Evolutionary conservation across 306 rosid genomes (phyloP).

Genomic region (Fagus sylvatica): DNA sequence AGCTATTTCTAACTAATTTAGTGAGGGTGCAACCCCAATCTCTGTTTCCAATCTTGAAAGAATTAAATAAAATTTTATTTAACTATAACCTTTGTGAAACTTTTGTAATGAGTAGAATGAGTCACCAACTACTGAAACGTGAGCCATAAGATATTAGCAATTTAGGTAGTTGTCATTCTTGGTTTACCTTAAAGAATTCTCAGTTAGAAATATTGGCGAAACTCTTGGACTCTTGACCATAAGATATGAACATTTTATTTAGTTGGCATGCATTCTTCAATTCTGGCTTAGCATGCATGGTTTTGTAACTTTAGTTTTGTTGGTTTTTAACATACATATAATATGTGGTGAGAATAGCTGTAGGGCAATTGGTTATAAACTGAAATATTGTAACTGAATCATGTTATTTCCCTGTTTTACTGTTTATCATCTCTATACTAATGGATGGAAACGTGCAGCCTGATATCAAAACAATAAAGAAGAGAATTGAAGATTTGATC

Average conservation of each 20-base stretch:
- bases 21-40: background rate
- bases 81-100: background rate
- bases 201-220: background rate
- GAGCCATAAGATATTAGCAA: too few relatives aligned
- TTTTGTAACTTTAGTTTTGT: too few relatives aligned
- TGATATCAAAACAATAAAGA: constrained; percentile 79
- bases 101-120: background rate
- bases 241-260: background rate
- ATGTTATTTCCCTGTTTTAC: background rate
- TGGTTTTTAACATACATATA: too few relatives aligned
- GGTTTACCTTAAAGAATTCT: background rate
- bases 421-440: constrained; percentile 8
- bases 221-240: background rate
- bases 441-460: constrained; percentile 51
- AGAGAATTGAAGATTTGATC: constrained; percentile 82
- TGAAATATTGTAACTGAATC: background rate
- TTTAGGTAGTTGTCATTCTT: background rate
- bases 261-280: background rate
- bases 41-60: background rate
- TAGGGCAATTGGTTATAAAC: background rate
- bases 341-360: background rate
- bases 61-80: background rate
- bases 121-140: background rate
- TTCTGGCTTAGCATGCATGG: background rate
- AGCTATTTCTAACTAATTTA: too few relatives aligned